Evolutionary conservation across 1,284 basidiomycete species (phyloP).

Genomic region (Puccinia sorghi): DNA sequence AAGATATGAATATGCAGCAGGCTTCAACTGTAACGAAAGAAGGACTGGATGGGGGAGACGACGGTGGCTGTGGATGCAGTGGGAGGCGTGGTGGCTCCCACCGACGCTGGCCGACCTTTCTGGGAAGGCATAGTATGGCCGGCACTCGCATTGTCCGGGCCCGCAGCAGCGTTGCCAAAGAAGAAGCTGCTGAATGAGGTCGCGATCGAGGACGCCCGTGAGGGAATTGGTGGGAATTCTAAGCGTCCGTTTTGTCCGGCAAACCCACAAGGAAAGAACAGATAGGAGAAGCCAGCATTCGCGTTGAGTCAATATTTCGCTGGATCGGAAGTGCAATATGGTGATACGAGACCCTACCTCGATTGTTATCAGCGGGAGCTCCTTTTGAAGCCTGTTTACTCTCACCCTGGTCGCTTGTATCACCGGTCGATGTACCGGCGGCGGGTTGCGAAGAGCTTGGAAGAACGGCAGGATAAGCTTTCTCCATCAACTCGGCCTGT

Average conservation of each 20-base stretch:
- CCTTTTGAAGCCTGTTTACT: background rate
- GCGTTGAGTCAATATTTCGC: background rate
- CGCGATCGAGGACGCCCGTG: conserved; percentile 39
- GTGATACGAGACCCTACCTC: background rate
- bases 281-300: too few species aligned
- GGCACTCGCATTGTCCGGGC: background rate
- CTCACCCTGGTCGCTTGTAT: background rate
- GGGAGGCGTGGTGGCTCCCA: background rate
- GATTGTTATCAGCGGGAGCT: background rate
- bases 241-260: background rate
- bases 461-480: background rate
- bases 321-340: background rate
- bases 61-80: background rate
- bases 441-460: background rate
- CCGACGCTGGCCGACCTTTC: background rate
- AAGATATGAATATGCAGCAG: too few species aligned
- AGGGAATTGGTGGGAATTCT: background rate
- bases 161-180: conserved; percentile 11
- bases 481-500: conserved; percentile 38
- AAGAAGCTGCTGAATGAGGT: conserved; percentile 43
- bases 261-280: background rate
- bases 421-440: background rate
- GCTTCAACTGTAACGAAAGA: conserved; percentile 3
- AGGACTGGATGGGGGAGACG: conserved; percentile 4
- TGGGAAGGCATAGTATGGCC: background rate